A percentile compares a stretch with the other conserved stretches of the same genome.
Conservation (phyloP, 441 rosid species). For the Corymbia citriodora region DNA sequence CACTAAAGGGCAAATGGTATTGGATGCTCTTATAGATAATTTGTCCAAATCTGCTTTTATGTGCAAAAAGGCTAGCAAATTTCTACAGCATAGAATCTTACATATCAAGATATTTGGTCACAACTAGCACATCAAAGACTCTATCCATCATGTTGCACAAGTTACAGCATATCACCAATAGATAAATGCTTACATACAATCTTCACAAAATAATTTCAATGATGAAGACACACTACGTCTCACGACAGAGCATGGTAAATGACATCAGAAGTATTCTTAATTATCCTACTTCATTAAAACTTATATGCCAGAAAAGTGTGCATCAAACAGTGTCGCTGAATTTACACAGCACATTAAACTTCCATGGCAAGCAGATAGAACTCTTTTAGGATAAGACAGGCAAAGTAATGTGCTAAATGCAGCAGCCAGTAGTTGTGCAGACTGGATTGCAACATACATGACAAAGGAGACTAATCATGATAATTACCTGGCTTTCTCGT, state of each 20-base stretch:
- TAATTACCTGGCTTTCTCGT: slow-evolving; percentile 70
- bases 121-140: not conserved
- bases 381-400: not conserved
- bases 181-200: not conserved
- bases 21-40: not conserved
- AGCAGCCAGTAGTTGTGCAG: not conserved
- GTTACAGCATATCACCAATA: not conserved
- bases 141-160: not conserved
- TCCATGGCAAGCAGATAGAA: not conserved
- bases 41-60: not conserved
- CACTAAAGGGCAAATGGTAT: not conserved
- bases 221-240: not conserved
- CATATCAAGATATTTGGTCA: not conserved
- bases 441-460: not conserved
- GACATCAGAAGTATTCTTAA: not conserved
- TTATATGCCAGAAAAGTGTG: not conserved
- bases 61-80: not conserved
- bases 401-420: not conserved
- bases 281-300: not conserved
- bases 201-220: not conserved
- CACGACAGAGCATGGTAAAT: not conserved
- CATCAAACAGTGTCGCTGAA: not conserved
- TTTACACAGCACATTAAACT: not conserved
- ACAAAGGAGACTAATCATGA: not conserved
- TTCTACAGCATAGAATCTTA: not conserved